Conservation (phyloP, 2,329 filamentous ascomycete genomes). For the Tolypocladium inflatum region DNA sequence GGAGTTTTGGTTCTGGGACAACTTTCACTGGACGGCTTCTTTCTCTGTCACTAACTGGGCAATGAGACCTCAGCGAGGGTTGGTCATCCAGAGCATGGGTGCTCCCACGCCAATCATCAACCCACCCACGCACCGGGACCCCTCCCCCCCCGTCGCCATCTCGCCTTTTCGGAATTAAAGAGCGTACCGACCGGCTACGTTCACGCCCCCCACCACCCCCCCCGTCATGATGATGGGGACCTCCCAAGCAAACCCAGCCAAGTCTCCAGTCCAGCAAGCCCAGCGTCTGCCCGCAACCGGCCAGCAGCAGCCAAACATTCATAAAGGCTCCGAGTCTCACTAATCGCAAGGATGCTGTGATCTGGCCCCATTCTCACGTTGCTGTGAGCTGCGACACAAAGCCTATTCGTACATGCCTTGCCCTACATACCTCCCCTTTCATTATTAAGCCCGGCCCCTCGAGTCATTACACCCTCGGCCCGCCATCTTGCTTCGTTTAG, state of each 20-base stretch:
- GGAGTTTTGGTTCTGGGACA: not conserved
- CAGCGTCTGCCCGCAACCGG: not conserved
- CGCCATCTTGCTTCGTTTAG: not conserved
- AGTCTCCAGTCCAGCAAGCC: not conserved
- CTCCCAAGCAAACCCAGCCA: not conserved
- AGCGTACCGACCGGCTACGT: not conserved
- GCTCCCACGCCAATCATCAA: not conserved
- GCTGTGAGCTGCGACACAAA: not conserved
- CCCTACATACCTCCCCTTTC: not conserved
- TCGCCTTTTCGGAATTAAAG: slow-evolving; percentile 1
- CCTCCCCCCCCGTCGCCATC: not conserved
- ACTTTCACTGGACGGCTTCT: not conserved
- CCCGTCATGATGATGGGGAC: not conserved
- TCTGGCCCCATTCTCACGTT: not conserved
- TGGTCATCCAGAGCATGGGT: not conserved
- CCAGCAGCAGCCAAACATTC: not conserved
- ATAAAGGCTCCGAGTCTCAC: not conserved
- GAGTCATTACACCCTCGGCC: not conserved
- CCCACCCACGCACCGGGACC: not conserved
- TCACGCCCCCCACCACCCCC: not conserved
- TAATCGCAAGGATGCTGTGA: not conserved
- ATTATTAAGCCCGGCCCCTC: slow-evolving; percentile 3
- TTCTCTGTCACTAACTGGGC: not conserved
- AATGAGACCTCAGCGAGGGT: not conserved
- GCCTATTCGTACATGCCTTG: not conserved